phyloP scores from a whole-genome alignment of 1,139 yeast species.

The Candida gigantensis region DNA sequence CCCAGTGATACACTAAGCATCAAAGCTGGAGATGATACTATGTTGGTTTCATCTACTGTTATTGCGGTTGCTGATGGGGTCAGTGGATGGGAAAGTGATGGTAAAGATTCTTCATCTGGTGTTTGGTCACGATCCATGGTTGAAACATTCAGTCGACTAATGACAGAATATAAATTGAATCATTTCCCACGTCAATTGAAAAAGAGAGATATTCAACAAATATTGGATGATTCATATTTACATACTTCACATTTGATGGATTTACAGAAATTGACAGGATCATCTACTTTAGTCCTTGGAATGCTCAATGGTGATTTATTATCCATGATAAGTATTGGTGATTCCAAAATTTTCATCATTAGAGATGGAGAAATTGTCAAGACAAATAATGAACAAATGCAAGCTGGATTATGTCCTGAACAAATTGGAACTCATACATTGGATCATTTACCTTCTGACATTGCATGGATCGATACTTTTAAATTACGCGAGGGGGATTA shows the following conservation, averaged over 20 bases:
- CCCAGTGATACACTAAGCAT: conserved; percentile 55
- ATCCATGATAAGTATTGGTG: conserved; percentile 57
- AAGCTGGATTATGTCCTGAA: conserved; percentile 50
- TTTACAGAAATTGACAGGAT: conserved; percentile 49
- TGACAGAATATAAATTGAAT: conserved; percentile 47
- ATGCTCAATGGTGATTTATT: conserved; percentile 52
- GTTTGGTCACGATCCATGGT: conserved; percentile 59
- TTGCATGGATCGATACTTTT: conserved; percentile 50
- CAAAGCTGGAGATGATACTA: conserved; percentile 64
- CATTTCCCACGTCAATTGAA: conserved; percentile 47
- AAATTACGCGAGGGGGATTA: conserved; percentile 44
- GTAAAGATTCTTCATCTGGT: conserved; percentile 43
- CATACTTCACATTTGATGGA: conserved; percentile 59
- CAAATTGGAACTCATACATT: conserved; percentile 59
- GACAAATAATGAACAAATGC: conserved; percentile 52
- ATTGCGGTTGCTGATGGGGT: conserved; percentile 65
- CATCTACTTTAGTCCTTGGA: conserved; percentile 53
- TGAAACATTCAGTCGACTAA: conserved; percentile 51
- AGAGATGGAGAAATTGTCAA: conserved; percentile 48
- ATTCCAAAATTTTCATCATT: conserved; percentile 50
- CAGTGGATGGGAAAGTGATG: conserved; percentile 56
- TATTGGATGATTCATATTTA: conserved; percentile 51
- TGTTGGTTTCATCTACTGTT: conserved; percentile 56
- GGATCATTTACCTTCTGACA: conserved; percentile 45
- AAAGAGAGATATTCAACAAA: conserved; percentile 45